Percentiles rank a stretch among this genome's conserved stretches.
phyloP scores from a whole-genome alignment of 257 asterid genomes.

The Ehretia macrophylla region DNA sequence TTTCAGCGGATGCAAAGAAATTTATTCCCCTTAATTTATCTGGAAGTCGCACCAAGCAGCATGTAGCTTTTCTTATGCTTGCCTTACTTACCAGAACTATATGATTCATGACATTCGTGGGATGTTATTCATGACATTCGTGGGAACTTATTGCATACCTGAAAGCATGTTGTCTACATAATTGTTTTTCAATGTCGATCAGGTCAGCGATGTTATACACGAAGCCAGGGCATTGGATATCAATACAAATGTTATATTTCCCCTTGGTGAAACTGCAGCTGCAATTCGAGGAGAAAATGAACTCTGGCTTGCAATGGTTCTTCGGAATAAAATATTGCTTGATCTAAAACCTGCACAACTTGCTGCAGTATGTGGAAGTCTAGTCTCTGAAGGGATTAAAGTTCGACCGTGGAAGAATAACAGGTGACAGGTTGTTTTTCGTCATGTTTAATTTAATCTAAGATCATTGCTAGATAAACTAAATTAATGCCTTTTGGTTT shows the following conservation, averaged over 20 bases:
- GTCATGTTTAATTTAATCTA: too few relatives aligned
- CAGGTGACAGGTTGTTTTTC: slow-evolving; percentile 34
- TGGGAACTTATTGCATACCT: too few relatives aligned
- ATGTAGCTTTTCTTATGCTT: too few relatives aligned
- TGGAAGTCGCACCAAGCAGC: too few relatives aligned
- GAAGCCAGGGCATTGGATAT: slow-evolving; percentile 95
- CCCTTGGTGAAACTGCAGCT: slow-evolving; percentile 98
- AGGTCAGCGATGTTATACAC: slow-evolving; percentile 93
- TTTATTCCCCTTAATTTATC: too few relatives aligned
- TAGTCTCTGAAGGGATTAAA: slow-evolving; percentile 92
- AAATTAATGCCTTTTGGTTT: too few relatives aligned
- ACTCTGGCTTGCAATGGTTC: slow-evolving; percentile 95
- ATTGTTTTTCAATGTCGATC: slow-evolving; percentile 16
- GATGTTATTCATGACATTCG: too few relatives aligned
- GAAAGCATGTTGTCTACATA: not conserved
- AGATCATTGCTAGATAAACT: too few relatives aligned
- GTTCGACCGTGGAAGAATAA: slow-evolving; percentile 86
- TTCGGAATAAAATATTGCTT: slow-evolving; percentile 71
- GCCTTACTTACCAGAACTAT: too few relatives aligned
- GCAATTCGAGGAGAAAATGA: slow-evolving; percentile 97
- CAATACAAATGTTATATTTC: slow-evolving; percentile 71
- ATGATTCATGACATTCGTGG: too few relatives aligned
- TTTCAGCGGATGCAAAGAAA: too few relatives aligned
- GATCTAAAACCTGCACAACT: slow-evolving; percentile 92
- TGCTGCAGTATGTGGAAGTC: slow-evolving; percentile 89